Evolutionary conservation across 768 basidiomycete genomes (phyloP), one percentile per base, ranked within the genome.

Genomic region (Leccinum imitatum): DNA sequence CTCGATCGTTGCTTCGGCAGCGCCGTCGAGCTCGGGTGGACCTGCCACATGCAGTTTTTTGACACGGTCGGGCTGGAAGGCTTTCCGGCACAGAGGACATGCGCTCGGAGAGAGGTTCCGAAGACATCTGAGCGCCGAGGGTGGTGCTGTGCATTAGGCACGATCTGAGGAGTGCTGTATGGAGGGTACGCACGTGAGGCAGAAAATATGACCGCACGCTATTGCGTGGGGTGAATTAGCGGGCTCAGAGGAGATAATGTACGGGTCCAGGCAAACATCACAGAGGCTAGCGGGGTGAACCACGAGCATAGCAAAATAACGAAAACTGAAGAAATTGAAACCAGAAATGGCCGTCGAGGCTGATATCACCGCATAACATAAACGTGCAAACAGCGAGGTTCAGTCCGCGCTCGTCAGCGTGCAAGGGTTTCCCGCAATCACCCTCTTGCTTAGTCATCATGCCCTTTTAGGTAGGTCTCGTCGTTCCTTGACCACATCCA

Each of bases 181-280:
- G 60, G 59, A 37, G 48, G 33, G 61, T 52, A 80, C 87, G 70
- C 69, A 89, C 89, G 76, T 71, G 68, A 78, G 77, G 70, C 89
- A 91, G 77, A 91, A 90, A 39, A 89, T 81, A 72, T 91, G 88
- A 41, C 90, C 90, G 67, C 90, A 92, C 31, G 85, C 81, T 62
- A 91, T 90, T 13, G 84, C 86, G 71, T 88, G 83, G 6, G 89
- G 89, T 51, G 82, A 77, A 66, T 80, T 80, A 46, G 76, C 72
- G 41, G 78, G 71, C 25, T 77, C 77, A 44, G 81, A 76, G 75
- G 82, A 84, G 47, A 79, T 67, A 66, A 5, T 73, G 70, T 89
- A 89, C 27, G 77, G 74, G 57, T 88, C 86, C 60, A 89, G 77
- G 72, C 90, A 91, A 65, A 91, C 84, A 72, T 91, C 90, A 77